Conservation (phyloP, 2,329 filamentous ascomycete genomes). For the Ustilaginoidea virens region DNA sequence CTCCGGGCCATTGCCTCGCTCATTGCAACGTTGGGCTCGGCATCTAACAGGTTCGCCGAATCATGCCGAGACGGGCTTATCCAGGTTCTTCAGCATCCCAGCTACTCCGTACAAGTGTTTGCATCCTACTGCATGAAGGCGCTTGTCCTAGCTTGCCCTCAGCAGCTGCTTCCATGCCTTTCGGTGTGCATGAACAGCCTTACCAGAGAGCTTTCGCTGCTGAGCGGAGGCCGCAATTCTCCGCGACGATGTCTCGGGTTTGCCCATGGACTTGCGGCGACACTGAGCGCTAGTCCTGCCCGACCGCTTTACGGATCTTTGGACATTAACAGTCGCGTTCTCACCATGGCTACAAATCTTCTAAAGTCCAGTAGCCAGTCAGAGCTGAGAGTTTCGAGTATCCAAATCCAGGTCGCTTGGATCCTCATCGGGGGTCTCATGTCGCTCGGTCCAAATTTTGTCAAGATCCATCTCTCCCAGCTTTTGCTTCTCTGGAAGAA, state of each 20-base stretch:
- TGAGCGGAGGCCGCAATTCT: conserved; percentile 61
- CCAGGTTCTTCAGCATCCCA: conserved; percentile 84
- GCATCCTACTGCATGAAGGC: conserved; percentile 72
- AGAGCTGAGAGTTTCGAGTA: conserved; percentile 78
- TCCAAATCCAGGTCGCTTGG: conserved; percentile 96
- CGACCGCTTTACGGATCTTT: conserved; percentile 89
- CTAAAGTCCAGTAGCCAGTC: conserved; percentile 86
- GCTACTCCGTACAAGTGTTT: conserved; percentile 89
- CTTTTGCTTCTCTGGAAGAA: conserved; percentile 94
- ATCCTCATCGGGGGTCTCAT: conserved; percentile 92
- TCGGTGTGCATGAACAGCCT: conserved; percentile 96
- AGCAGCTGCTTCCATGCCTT: conserved; percentile 78
- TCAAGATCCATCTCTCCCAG: conserved; percentile 95
- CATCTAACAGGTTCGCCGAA: conserved; percentile 65
- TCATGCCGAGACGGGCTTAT: conserved; percentile 72
- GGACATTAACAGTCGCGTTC: conserved; percentile 82
- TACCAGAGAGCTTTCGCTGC: conserved; percentile 65
- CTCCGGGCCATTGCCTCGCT: conserved; percentile 68
- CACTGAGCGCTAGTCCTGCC: conserved; percentile 74
- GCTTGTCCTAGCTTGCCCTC: conserved; percentile 80
- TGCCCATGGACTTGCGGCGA: conserved; percentile 78
- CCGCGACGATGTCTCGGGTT: conserved; percentile 77
- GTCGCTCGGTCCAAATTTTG: conserved; percentile 93
- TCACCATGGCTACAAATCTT: conserved; percentile 80
- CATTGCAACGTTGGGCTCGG: conserved; percentile 67